Evolutionary conservation across 495 filamentous ascomycete species (phyloP).

Genomic region (Penicillium coffeae): DNA sequence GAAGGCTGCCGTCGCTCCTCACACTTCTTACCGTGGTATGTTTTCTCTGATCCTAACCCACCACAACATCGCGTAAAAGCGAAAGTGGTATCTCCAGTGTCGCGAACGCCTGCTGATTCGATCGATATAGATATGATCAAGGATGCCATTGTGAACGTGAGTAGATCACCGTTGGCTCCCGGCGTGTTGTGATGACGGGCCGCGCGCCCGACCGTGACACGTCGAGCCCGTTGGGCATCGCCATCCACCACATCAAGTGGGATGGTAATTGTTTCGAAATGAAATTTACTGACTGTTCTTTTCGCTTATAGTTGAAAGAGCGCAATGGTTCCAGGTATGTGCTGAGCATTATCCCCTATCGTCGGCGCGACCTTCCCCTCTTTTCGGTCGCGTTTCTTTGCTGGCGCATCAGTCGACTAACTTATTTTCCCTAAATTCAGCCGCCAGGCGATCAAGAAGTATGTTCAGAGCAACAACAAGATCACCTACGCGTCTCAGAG

Average conservation of each 20-base stretch:
- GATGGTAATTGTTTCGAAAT: conserved; percentile 9
- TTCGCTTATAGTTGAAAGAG: conserved; percentile 56
- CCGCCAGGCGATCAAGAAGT: conserved; percentile 96
- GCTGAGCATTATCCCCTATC: conserved; percentile 9
- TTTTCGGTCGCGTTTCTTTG: conserved; percentile 5
- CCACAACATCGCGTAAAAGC: conserved; percentile 42
- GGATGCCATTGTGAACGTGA: conserved; percentile 64
- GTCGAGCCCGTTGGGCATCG: conserved; percentile 22
- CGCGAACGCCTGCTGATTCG: conserved; percentile 50
- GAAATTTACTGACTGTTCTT: conserved; percentile 32
- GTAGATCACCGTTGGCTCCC: conserved; percentile 42
- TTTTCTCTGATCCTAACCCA: conserved; percentile 40
- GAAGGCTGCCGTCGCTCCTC: conserved; percentile 47
- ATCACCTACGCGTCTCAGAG: conserved; percentile 61
- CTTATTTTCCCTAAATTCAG: conserved; percentile 41
- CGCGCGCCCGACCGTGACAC: conserved; percentile 46
- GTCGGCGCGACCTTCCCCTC: conserved; percentile 2
- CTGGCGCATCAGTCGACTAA: conserved; percentile 10
- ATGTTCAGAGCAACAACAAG: conserved; percentile 93
- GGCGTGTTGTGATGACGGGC: conserved; percentile 32
- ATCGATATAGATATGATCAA: conserved; percentile 61
- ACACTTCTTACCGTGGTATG: conserved; percentile 61
- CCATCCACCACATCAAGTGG: conserved; percentile 23
- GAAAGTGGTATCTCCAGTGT: conserved; percentile 26
- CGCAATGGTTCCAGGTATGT: conserved; percentile 62